These are phyloP conservation scores for Candida succiphila DNA, from an alignment of 805 yeast genomes.

Conservation along the genomic window DNA sequence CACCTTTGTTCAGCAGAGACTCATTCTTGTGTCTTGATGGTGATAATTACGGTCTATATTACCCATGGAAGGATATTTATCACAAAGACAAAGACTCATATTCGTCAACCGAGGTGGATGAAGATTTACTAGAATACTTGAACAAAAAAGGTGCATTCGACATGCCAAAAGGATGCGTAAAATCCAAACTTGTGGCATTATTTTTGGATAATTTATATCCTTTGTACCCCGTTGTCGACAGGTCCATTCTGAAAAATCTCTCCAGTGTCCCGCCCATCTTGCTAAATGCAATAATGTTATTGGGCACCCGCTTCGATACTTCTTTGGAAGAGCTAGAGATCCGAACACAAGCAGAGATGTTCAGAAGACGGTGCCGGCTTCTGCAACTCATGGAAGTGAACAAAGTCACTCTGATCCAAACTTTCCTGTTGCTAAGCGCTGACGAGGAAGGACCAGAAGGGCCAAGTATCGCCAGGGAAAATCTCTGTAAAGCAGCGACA, in stretches of 20 bases:
- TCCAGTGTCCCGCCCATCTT: slow-evolving; percentile 13
- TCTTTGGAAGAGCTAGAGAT: slow-evolving; percentile 5
- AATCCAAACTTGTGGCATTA: slow-evolving; percentile 10
- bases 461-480: slow-evolving; percentile 14
- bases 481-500: slow-evolving; percentile 15
- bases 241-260: slow-evolving; percentile 9
- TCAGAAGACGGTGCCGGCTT: slow-evolving; percentile 15
- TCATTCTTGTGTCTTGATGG: slow-evolving; percentile 21
- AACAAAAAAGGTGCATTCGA: slow-evolving; percentile 16
- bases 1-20: slow-evolving; percentile 21
- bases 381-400: slow-evolving; percentile 17
- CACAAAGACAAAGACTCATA: slow-evolving; percentile 8
- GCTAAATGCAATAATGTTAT: slow-evolving; percentile 20
- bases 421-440: slow-evolving; percentile 15
- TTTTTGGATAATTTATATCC: slow-evolving; percentile 19
- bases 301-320: slow-evolving; percentile 14
- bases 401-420: slow-evolving; percentile 19
- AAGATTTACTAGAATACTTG: slow-evolving; percentile 16
- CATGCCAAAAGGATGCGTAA: slow-evolving; percentile 12
- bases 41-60: slow-evolving; percentile 18
- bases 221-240: slow-evolving; percentile 19
- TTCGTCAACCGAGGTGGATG: slow-evolving; percentile 7
- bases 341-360: slow-evolving; percentile 13
- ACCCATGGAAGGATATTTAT: slow-evolving; percentile 21
- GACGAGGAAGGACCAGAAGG: slow-evolving; percentile 23